Base-by-base conservation (phyloP, 148 eudicot species). In the Vaccinium darrowii region DNA sequence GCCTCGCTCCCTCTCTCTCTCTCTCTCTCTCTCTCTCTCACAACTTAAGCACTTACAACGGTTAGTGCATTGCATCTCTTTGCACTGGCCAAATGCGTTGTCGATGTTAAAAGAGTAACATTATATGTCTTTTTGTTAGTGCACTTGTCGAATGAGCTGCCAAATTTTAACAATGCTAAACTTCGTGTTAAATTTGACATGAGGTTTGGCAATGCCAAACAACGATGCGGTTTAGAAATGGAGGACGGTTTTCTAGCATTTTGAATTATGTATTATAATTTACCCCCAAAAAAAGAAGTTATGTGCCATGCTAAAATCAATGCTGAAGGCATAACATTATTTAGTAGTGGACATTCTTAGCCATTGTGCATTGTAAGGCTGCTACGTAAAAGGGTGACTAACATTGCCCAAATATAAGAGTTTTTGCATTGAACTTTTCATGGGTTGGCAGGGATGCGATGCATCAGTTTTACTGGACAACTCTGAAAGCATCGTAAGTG, bases 381-480 rank as follows among this genome's bases (percentile, higher is more conserved):
- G 0, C 21, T 10, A n/a, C 9, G 30, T n/a, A 62, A 27, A 21
- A 1, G 39, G 18, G 13, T 30, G 75, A 21, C 14, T 72, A 14
- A 72, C 16, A 30, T 72, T 14, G 36, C 43, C 0, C 18, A 73
- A 33, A 16, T 36, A 8, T 15, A 36, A 4, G 30, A 25, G 23
- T 15, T 78, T 49, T 51, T 82, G 78, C 79, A 21, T 84, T 23
- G 43, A 47, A 27, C 36, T 43, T 50, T 25, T 81, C 19, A 8
- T 76, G 74, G n/a, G 47, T 8, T 43, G 13, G 0, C 30, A 93
- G 96, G 96, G 96, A 58, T 93, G 96, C 79, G 96, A 93, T 81
- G 96, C 91, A 78, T 93, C 96, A 25, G 89, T 93, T 21, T 82
- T 93, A 19, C 58, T 93, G 84, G 96, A 93, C 77, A 82, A 60